Evolutionary conservation across 2,329 filamentous ascomycete species (phyloP).

Genomic region (Phialophora expanda): DNA sequence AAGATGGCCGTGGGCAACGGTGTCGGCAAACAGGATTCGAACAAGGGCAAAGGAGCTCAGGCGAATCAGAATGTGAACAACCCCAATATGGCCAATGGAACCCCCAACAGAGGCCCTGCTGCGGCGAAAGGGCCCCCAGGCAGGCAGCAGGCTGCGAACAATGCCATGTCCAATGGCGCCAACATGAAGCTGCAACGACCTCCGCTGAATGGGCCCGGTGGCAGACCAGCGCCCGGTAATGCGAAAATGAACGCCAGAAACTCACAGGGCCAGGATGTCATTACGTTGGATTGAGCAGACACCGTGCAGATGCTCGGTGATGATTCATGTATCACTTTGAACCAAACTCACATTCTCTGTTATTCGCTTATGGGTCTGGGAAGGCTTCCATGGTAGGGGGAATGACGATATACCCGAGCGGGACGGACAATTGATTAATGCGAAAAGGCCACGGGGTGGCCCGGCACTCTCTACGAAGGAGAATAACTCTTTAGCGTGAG

Average conservation of each 20-base stretch:
- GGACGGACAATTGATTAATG: constrained; percentile 11
- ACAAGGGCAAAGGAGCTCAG: constrained; percentile 11
- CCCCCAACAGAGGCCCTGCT: not conserved
- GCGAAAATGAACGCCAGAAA: constrained; percentile 19
- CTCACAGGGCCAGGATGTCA: constrained; percentile 27
- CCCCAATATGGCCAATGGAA: constrained; percentile 10
- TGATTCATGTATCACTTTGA: constrained; percentile 18
- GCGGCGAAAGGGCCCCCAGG: constrained; percentile 16
- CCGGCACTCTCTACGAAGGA: constrained; percentile 9
- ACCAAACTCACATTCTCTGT: constrained; percentile 5
- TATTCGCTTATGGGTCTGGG: not conserved
- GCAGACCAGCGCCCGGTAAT: constrained; percentile 8
- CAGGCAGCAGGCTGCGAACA: constrained; percentile 3
- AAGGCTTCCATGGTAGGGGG: constrained; percentile 1
- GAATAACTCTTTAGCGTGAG: constrained; percentile 1
- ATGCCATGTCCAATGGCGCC: constrained; percentile 11
- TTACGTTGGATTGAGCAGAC: constrained; percentile 27
- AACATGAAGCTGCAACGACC: constrained; percentile 13
- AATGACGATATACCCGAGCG: constrained; percentile 17
- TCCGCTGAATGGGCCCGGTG: not conserved
- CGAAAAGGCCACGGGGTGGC: constrained; percentile 6
- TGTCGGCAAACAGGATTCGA: not conserved
- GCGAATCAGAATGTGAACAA: constrained; percentile 8
- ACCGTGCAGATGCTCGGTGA: not conserved
- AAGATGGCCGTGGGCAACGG: constrained; percentile 15